Evolutionary conservation across 208 protist species (phyloP), one percentile per base, ranked within the genome.

Genomic region (Acanthamoeba divionensis): DNA sequence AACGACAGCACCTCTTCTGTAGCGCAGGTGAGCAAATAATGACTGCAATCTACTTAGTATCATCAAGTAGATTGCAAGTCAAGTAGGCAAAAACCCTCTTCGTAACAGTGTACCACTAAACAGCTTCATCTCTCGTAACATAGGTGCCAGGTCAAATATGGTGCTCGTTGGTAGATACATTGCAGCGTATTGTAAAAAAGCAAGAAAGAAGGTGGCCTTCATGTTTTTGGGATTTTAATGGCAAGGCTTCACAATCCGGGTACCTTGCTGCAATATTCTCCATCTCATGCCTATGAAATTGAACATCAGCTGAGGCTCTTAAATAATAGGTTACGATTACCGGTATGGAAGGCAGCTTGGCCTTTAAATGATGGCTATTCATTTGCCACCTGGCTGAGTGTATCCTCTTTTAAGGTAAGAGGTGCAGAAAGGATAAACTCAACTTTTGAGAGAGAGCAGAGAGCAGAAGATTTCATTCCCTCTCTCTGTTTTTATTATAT

Each of bases 191-290:
- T 13, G 54, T 87, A 21, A 63, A 87, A 45, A 63, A 87, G 36
- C 79, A 67, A 15, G 79, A 87, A 36, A 52, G 79, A 26, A 47
- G 54, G 33, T 69, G 54, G 79, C 79, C 79, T 31, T 63, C 79
- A 26, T 87, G 48, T 8, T 87, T 69, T 36, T 87, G 79, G 79
- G 79, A 87, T 41, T 87, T 87, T 33, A 87, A 87, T 50, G 79
- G 79, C 4, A 52, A 57, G 21, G 79, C 63, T n/a, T 57, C n/a
- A 15, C 31, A 36, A 26, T 82, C 71, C 3, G 71, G 71, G 71
- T 82, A 82, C 9, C 13, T 60, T 18, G 52, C n/a, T n/a, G 18
- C n/a, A 60, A 60, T 18, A 18, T 60, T 60, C 52, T n/a, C 9
- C 24, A 54, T 60, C 18, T 26, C 26, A 2, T 13, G 2, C 18